Evolutionary conservation across 495 filamentous ascomycete genomes (phyloP), one percentile per base, ranked within the genome.

Genomic region (Aspergillus biplanus): DNA sequence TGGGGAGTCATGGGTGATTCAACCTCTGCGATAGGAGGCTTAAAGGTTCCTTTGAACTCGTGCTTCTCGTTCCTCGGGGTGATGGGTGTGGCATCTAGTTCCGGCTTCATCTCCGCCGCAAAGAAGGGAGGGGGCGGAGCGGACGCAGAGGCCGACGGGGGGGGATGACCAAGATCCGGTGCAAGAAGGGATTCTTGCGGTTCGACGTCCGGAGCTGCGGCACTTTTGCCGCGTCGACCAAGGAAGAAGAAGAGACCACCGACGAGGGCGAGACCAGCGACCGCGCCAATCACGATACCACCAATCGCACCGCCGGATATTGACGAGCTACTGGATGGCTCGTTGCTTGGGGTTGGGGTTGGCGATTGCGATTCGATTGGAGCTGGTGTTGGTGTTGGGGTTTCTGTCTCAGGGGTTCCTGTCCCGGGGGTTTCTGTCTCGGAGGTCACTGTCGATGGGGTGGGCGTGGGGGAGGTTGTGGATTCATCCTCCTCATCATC

Each of bases 201-300:
- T 27, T 8, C 49, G n/a, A 37, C 49, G 15, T 61, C 34, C 2
- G 6, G 5, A 12, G 18, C 8, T 16, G 58, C 4, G 1, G 33
- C 34, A 13, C 52, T 9, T 13, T 21, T 33, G 3, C 37, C 13
- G 2, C 58, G 58, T 31, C 58, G 57, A 15, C 57, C 58, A 12
- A 61, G 58, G 35, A 54, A 61, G 37, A 54, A 61, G 35, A 61
- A 61, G 4, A 61, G 31, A 5, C 21, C 49, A 6, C 49, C 58
- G 18, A 61, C 34, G 31, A 34, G 35, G 3, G 35, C 58, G 15
- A 54, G 1, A 3, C 35, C 58, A 13, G 58, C 49, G 11, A 54
- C 27, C 11, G 48, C 49, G 18, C 35, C 58, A 15, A 61, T 35
- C 2, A 61, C 58, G 34, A 49, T 50, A 4, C 58, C 58, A 16